Evolutionary conservation across 371 early-diverging fungal species (phyloP).

Genomic region (Mucor circinelloides): DNA sequence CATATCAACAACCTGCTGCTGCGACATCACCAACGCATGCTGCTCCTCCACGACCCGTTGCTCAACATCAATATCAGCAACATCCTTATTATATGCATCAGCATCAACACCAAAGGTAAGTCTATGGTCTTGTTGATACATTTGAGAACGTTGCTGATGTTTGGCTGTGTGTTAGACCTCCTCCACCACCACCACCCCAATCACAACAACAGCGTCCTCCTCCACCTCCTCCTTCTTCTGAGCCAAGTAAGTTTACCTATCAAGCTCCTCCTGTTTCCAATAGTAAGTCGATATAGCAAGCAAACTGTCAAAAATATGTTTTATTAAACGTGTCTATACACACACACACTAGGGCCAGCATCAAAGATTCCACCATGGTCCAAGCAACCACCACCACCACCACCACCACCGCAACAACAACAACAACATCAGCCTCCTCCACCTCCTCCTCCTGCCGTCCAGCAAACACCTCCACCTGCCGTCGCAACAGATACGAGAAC

Average conservation of each 20-base stretch:
- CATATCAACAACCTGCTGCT: constrained; percentile 20
- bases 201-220: constrained; percentile 1
- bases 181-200: constrained; percentile 13
- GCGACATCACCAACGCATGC: neutral
- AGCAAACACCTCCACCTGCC: neutral
- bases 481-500: neutral
- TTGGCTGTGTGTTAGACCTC: neutral
- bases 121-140: neutral
- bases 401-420: neutral
- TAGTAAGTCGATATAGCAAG: constrained; percentile 7
- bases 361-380: constrained; percentile 22
- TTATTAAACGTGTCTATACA: constrained; percentile 10
- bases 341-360: neutral
- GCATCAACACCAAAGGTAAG: constrained; percentile 1
- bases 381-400: constrained; percentile 9
- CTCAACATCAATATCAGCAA: constrained; percentile 3
- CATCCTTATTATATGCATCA: constrained; percentile 2
- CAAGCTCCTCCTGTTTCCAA: constrained; percentile 5
- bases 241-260: neutral
- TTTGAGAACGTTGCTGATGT: neutral
- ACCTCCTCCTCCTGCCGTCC: neutral
- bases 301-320: constrained; percentile 8
- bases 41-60: constrained; percentile 9
- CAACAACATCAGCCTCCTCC: neutral
- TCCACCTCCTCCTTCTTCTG: constrained; percentile 3